phyloP scores from a whole-genome alignment of 768 basidiomycete genomes.

The Coprinopsis strossmayeri region DNA sequence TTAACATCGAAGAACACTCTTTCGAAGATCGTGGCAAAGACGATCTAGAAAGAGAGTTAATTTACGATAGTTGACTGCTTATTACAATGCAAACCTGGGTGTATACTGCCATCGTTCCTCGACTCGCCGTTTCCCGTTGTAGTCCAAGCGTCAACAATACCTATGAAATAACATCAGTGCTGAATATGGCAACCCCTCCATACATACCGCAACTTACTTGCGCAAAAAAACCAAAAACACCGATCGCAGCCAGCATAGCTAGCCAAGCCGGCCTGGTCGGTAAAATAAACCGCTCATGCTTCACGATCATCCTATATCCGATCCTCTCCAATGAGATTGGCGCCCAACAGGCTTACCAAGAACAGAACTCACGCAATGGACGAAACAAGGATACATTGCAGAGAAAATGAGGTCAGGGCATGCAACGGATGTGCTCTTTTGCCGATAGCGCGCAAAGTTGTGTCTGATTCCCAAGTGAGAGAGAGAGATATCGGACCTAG shows the following conservation, averaged over 20 bases:
- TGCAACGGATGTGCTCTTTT: conserved; percentile 68
- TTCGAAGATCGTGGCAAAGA: conserved; percentile 66
- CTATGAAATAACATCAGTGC: background rate
- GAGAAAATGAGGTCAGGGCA: conserved; percentile 55
- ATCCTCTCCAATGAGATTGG: background rate
- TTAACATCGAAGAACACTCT: conserved; percentile 53
- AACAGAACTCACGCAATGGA: conserved; percentile 22
- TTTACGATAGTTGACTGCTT: background rate
- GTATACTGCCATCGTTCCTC: conserved; percentile 56
- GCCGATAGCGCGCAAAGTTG: conserved; percentile 52
- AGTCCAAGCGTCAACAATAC: conserved; percentile 35
- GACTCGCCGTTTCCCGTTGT: conserved; percentile 57
- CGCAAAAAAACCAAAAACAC: conserved; percentile 40
- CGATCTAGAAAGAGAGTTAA: conserved; percentile 31
- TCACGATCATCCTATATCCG: conserved; percentile 33
- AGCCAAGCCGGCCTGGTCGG: conserved; percentile 38
- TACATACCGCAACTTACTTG: conserved; percentile 25
- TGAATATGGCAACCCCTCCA: too few relatives aligned
- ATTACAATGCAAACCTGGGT: conserved; percentile 28
- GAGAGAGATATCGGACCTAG: too few relatives aligned
- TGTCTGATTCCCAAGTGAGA: too few relatives aligned
- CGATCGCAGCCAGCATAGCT: conserved; percentile 35
- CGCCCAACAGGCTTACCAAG: background rate
- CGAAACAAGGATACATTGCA: conserved; percentile 38
- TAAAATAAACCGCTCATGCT: conserved; percentile 30